These are phyloP conservation scores for Physaria fendleri DNA, from an alignment of 345 rosid species.

Conservation along the genomic window DNA sequence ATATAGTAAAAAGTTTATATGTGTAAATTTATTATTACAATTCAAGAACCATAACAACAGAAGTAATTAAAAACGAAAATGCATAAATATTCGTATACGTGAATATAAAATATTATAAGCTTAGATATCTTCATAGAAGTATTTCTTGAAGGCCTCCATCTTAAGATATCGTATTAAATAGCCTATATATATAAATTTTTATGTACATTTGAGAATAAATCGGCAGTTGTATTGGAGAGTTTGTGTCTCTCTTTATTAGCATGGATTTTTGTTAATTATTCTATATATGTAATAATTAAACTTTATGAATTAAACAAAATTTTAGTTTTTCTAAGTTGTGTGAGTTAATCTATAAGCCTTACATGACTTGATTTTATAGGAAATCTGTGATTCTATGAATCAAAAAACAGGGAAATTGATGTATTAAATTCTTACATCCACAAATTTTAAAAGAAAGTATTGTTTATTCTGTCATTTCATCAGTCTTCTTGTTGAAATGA, in stretches of 20 bases:
- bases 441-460: no score
- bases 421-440: no score
- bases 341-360: neutral
- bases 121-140: no score
- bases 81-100: neutral
- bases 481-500: no score
- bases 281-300: slow-evolving; percentile 3
- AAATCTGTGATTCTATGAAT: no score
- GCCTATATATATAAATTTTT: neutral
- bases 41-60: neutral
- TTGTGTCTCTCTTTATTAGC: neutral
- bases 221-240: neutral
- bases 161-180: neutral
- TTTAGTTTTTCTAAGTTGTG: slow-evolving; percentile 2
- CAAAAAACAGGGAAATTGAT: no score
- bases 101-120: no score
- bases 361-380: neutral
- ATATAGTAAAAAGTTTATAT: neutral
- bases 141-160: no score
- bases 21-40: neutral
- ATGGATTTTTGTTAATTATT: slow-evolving; percentile 2
- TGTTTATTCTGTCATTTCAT: no score
- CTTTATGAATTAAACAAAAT: neutral
- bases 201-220: no score
- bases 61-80: neutral